These are phyloP conservation scores for Penicillium canescens DNA, from an alignment of 495 filamentous ascomycete genomes.

Conservation along the genomic window DNA sequence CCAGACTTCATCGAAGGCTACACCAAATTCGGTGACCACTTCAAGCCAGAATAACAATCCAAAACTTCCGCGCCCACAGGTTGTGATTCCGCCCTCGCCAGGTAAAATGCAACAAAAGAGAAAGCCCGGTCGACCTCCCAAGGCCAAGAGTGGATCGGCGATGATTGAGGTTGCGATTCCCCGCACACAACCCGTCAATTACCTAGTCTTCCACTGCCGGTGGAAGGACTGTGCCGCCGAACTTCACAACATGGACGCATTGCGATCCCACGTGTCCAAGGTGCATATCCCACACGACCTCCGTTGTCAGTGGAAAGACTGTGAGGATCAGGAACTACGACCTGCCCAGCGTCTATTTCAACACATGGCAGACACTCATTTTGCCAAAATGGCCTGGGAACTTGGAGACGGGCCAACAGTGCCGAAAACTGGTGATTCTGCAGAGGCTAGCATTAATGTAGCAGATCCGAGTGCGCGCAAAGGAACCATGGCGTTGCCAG, in stretches of 20 bases:
- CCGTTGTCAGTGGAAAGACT: slow-evolving; percentile 38
- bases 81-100: slow-evolving; percentile 16
- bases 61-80: background rate
- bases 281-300: slow-evolving; percentile 44
- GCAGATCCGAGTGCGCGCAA: slow-evolving; percentile 6
- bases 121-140: slow-evolving; percentile 15
- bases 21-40: too few species aligned
- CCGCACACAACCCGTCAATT: slow-evolving; percentile 16
- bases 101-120: slow-evolving; percentile 10
- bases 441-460: background rate
- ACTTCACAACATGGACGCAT: slow-evolving; percentile 71
- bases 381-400: slow-evolving; percentile 60
- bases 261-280: slow-evolving; percentile 66
- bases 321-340: slow-evolving; percentile 17
- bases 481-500: slow-evolving; percentile 35
- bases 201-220: slow-evolving; percentile 56
- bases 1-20: background rate
- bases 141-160: slow-evolving; percentile 5
- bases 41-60: too few species aligned
- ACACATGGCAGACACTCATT: slow-evolving; percentile 63
- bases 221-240: slow-evolving; percentile 69
- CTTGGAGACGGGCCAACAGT: slow-evolving; percentile 64
- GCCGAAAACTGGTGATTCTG: slow-evolving; percentile 42
- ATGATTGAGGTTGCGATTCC: slow-evolving; percentile 13
- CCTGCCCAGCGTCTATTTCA: slow-evolving; percentile 48